Evolutionary conservation across 2,329 filamentous ascomycete species (phyloP).

Genomic region (Cadophora gregata): DNA sequence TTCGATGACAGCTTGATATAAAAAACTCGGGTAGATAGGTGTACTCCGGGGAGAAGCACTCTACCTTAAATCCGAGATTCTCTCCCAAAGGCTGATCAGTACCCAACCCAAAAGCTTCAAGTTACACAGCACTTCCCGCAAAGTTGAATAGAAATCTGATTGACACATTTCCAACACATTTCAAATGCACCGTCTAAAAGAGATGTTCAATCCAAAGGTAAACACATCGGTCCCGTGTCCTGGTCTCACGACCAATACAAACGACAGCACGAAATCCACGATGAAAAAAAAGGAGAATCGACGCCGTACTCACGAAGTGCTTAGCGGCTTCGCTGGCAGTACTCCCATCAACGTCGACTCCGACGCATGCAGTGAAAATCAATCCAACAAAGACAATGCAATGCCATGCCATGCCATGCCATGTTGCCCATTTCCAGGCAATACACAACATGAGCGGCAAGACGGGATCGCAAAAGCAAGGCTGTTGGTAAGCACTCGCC

Average conservation of each 20-base stretch:
- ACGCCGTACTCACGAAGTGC: background rate
- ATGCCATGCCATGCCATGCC: background rate
- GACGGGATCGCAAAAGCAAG: background rate
- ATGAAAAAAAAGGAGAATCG: background rate
- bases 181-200: background rate
- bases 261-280: background rate
- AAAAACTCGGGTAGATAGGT: background rate
- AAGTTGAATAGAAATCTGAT: background rate
- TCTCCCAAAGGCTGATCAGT: background rate
- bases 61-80: background rate
- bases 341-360: background rate
- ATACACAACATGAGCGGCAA: background rate
- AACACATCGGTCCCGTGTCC: background rate
- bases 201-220: background rate
- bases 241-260: background rate
- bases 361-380: background rate
- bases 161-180: background rate
- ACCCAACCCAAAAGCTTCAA: background rate
- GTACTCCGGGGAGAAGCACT: background rate
- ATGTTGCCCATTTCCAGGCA: background rate
- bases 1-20: background rate
- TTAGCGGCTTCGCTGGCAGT: background rate
- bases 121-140: background rate
- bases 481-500: background rate
- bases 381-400: background rate